Evolutionary conservation across 495 filamentous ascomycete species (phyloP).

Genomic region (Terfezia boudieri): DNA sequence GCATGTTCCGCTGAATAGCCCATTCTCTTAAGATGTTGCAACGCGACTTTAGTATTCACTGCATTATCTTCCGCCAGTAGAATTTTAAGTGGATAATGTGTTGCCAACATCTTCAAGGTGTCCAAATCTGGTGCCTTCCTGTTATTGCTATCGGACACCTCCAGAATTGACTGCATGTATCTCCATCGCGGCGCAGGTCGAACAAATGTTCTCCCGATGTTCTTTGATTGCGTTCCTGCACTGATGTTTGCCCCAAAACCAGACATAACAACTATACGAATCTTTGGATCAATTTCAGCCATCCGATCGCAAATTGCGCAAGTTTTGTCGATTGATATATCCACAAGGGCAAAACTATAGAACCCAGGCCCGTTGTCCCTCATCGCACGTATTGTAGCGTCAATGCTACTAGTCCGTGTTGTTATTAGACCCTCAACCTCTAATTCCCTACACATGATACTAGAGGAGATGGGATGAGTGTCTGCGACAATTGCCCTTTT

Average conservation of each 20-base stretch:
- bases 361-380: conserved; percentile 5
- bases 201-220: conserved; percentile 15
- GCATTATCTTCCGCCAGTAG: conserved; percentile 17
- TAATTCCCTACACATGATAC: conserved; percentile 17
- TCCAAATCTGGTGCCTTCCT: conserved; percentile 14
- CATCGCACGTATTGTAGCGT: conserved; percentile 7
- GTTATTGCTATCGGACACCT: conserved; percentile 11
- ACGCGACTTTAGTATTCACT: conserved; percentile 17
- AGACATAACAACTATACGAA: conserved; percentile 18
- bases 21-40: conserved; percentile 18
- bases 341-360: conserved; percentile 15
- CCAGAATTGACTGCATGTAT: conserved; percentile 16
- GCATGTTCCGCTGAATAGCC: conserved; percentile 17
- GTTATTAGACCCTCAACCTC: conserved; percentile 16
- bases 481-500: conserved; percentile 15
- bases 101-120: conserved; percentile 13
- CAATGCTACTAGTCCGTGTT: conserved; percentile 5
- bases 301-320: conserved; percentile 11
- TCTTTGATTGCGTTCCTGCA: conserved; percentile 6
- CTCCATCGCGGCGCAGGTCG: conserved; percentile 14
- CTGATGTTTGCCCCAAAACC: conserved; percentile 14
- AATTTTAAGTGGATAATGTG: conserved; percentile 15
- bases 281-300: conserved; percentile 9
- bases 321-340: conserved; percentile 16
- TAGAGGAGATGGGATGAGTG: conserved; percentile 15